These are phyloP conservation scores for Cyberlindnera petersonii DNA, from an alignment of 805 yeast genomes.

Conservation along the genomic window DNA sequence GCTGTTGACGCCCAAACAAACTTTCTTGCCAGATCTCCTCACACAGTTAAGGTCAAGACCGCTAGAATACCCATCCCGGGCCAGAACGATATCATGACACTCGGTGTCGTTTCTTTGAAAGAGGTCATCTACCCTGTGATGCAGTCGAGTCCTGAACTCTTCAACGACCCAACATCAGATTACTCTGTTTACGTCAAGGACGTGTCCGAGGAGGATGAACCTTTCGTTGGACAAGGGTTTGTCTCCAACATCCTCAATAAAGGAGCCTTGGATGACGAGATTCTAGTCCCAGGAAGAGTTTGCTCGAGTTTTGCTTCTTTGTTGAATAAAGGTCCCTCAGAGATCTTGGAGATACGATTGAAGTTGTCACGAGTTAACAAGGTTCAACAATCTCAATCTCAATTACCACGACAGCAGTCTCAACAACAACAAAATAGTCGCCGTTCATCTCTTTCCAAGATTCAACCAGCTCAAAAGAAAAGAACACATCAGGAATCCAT, in stretches of 20 bases:
- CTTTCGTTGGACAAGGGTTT: slow-evolving; percentile 45
- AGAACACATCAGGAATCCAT: slow-evolving; percentile 14
- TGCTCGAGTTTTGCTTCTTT: slow-evolving; percentile 54
- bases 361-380: slow-evolving; percentile 34
- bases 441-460: slow-evolving; percentile 9
- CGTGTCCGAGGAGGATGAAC: slow-evolving; percentile 48
- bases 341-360: slow-evolving; percentile 55
- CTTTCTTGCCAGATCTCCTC: slow-evolving; percentile 38
- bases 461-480: slow-evolving; percentile 10
- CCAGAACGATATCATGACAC: slow-evolving; percentile 38
- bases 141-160: slow-evolving; percentile 45
- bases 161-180: slow-evolving; percentile 36
- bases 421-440: slow-evolving; percentile 7
- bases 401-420: slow-evolving; percentile 11
- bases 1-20: slow-evolving; percentile 41
- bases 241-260: slow-evolving; percentile 31
- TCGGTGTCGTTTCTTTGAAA: slow-evolving; percentile 41
- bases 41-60: slow-evolving; percentile 36
- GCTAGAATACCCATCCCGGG: slow-evolving; percentile 41
- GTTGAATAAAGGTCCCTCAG: slow-evolving; percentile 35
- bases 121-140: slow-evolving; percentile 41
- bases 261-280: slow-evolving; percentile 19
- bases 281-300: slow-evolving; percentile 51
- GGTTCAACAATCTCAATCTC: slow-evolving; percentile 7
- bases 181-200: slow-evolving; percentile 45